A percentile compares a stretch with the other conserved stretches of the same genome.
phyloP scores from a whole-genome alignment of 352 stramenopile genomes.

The Pythium volutum region DNA sequence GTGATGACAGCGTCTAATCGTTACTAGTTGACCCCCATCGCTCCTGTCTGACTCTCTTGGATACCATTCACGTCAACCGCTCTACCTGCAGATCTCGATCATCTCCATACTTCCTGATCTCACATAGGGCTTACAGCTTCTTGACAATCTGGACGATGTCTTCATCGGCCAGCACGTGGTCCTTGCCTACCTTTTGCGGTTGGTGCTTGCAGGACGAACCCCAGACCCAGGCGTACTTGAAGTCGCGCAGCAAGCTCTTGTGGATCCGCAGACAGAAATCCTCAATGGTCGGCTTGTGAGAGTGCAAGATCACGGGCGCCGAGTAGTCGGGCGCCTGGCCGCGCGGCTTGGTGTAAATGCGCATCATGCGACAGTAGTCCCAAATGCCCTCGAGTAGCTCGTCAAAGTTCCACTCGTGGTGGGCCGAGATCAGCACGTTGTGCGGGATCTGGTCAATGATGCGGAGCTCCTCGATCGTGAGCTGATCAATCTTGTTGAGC shows the following conservation, averaged over 20 bases:
- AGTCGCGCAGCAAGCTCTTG: slow-evolving; percentile 85
- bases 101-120: no score
- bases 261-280: slow-evolving; percentile 95
- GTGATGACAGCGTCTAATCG: no score
- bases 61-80: background rate
- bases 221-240: slow-evolving; percentile 98
- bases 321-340: slow-evolving; percentile 95
- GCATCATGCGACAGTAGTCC: slow-evolving; percentile 98
- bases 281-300: slow-evolving; percentile 94
- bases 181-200: slow-evolving; percentile 98
- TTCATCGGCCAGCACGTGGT: slow-evolving; percentile 97
- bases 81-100: background rate
- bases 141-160: slow-evolving; percentile 99
- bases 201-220: slow-evolving; percentile 97
- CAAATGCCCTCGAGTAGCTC: slow-evolving; percentile 96
- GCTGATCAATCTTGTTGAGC: slow-evolving; percentile 99
- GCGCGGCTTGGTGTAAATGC: slow-evolving; percentile 98
- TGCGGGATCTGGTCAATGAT: slow-evolving; percentile 98
- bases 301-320: slow-evolving; percentile 97
- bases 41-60: background rate
- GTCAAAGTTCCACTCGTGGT: slow-evolving; percentile 98
- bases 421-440: slow-evolving; percentile 96
- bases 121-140: slow-evolving; percentile 65
- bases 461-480: slow-evolving; percentile 98
- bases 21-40: no score